Evolutionary conservation across 306 rosid genomes (phyloP).

Genomic region (Vigna reflexopilosa): DNA sequence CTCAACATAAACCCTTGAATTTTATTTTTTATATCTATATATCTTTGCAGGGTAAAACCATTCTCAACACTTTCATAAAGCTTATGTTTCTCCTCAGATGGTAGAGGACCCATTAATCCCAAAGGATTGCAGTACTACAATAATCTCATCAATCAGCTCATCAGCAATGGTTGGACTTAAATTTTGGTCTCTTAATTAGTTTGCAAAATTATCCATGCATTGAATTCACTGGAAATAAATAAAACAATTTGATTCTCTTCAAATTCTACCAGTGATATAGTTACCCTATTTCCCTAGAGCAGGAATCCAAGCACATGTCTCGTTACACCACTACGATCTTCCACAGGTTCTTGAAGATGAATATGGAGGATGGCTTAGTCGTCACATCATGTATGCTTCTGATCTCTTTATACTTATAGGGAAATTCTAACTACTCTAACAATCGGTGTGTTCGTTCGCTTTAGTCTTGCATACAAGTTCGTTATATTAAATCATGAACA

Average conservation of each 20-base stretch:
- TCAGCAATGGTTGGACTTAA: slow-evolving; percentile 53
- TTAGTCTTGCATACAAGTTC: background rate
- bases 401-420: background rate
- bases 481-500: background rate
- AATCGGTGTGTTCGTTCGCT: background rate
- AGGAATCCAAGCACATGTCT: slow-evolving; percentile 85
- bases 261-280: slow-evolving; percentile 9
- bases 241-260: background rate
- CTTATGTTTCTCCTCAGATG: slow-evolving; percentile 51
- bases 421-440: background rate
- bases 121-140: slow-evolving; percentile 78
- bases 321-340: slow-evolving; percentile 61
- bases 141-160: slow-evolving; percentile 73
- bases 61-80: background rate
- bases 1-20: background rate
- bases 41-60: background rate
- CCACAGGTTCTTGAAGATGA: slow-evolving; percentile 84
- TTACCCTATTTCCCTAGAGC: slow-evolving; percentile 1
- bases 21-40: background rate
- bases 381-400: slow-evolving; percentile 58
- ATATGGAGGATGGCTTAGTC: slow-evolving; percentile 85
- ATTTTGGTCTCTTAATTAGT: slow-evolving; percentile 6
- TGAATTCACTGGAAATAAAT: background rate
- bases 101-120: slow-evolving; percentile 79
- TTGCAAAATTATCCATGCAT: slow-evolving; percentile 12